phyloP scores from a whole-genome alignment of 768 basidiomycete species.

The Guyanaporus albipodus region DNA sequence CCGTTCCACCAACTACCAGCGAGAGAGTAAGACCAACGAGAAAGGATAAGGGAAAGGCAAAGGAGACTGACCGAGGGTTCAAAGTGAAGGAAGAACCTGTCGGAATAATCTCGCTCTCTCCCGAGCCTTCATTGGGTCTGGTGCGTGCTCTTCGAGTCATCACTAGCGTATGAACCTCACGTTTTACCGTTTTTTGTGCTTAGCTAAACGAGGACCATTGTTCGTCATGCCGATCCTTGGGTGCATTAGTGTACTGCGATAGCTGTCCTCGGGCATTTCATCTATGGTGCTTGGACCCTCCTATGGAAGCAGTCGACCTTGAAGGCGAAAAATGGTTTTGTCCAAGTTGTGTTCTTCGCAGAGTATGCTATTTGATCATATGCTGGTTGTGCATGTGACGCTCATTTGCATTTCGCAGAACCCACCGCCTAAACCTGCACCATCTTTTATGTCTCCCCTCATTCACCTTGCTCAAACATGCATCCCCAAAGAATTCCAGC shows the following conservation, averaged over 20 bases:
- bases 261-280: constrained; percentile 96
- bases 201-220: constrained; percentile 80
- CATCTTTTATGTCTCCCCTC: constrained; percentile 68
- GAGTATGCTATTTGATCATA: constrained; percentile 43
- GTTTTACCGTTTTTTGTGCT: neutral
- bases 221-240: constrained; percentile 76
- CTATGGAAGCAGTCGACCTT: constrained; percentile 83
- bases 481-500: constrained; percentile 78
- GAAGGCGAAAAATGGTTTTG: constrained; percentile 80
- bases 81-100: constrained; percentile 46
- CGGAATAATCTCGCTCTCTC: constrained; percentile 33
- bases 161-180: constrained; percentile 15
- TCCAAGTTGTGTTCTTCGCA: constrained; percentile 61
- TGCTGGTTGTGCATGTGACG: neutral
- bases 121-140: constrained; percentile 33
- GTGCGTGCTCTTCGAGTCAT: constrained; percentile 29
- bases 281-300: constrained; percentile 94
- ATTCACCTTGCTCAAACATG: constrained; percentile 62
- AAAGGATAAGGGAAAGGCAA: constrained; percentile 48
- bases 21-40: constrained; percentile 29
- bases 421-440: constrained; percentile 58
- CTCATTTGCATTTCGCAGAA: constrained; percentile 41
- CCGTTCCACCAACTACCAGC: constrained; percentile 9
- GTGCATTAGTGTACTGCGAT: constrained; percentile 93
- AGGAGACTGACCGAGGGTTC: constrained; percentile 35